Evolutionary conservation across 2,329 filamentous ascomycete species (phyloP), one percentile per base, ranked within the genome.

Genomic region (Exophiala lecanii-corni): DNA sequence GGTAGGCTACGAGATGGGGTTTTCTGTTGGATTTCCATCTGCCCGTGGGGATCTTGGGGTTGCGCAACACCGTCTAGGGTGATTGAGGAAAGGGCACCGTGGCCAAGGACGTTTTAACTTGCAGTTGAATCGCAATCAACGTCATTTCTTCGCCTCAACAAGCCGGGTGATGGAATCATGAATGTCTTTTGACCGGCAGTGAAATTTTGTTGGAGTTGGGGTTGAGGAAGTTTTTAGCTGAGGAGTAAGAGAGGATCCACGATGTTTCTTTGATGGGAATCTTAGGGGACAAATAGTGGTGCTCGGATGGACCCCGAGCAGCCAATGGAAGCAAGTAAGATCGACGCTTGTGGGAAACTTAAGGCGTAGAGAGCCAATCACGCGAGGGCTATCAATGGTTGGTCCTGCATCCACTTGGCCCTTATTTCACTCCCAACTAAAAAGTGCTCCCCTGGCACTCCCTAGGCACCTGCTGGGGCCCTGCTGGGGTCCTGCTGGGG

Each of bases 141-240:
- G 19, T 19, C 17, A 19, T 19, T n/a, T 13, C 3, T 18, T 20
- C n/a, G 30, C n/a, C 39, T 42, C 39, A 42, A 42, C 39, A 42
- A 42, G 30, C 39, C 17, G 39, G 3, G 15, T 13, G 28, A 35
- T n/a, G 38, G 25, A 26, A 12, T 26, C 7, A 12, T 12, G 21
- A 31, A 26, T 35, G n/a, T n/a, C n/a, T n/a, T n/a, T n/a, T n/a
- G n/a, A n/a, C n/a, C n/a, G 17, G 23, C 17, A 19, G 30, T 18
- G 17, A 42, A 35, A 35, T 36, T 41, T 36, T 42, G 30, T 42
- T 42, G 39, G 38, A 41, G 38, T 36, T 42, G 39, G 39, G 38
- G 38, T 28, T 28, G 7, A 26, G 21, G 36, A 28, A 26, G 20
- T 26, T 26, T 26, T 16, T 12, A 31, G 28, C 37, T 9, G 15